A percentile compares a stretch with the other conserved stretches of the same genome.
phyloP scores from a whole-genome alignment of 23 red algal genomes.

The Gracilaria gracilis region DNA sequence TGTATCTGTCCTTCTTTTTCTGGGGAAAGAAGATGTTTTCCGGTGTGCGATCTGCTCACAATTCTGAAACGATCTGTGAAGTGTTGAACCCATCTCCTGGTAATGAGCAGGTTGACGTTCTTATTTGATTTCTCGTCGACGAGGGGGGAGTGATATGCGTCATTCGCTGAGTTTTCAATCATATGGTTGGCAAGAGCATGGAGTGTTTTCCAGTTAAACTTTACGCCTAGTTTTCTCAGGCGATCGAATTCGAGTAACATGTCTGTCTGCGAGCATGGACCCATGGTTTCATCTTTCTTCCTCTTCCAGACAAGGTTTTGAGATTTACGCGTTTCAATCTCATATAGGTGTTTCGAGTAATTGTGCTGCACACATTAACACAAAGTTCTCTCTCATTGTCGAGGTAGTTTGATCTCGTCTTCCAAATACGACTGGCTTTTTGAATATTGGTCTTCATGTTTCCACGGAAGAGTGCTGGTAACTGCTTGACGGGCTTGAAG shows the following conservation, averaged over 20 bases:
- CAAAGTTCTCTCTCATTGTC: not conserved
- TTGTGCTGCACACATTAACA: not conserved
- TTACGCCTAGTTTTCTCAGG: not conserved
- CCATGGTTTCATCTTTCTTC: not conserved
- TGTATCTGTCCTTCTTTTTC: no score
- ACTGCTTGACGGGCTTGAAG: not conserved
- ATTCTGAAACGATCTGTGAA: no score
- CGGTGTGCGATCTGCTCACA: no score
- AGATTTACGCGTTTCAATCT: not conserved
- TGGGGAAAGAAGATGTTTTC: no score
- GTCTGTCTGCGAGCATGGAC: not conserved
- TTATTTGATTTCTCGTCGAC: not conserved
- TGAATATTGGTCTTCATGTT: not conserved
- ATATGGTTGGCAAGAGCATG: slow-evolving; percentile 17
- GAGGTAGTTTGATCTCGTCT: not conserved
- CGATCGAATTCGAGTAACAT: not conserved
- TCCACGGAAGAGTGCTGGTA: not conserved
- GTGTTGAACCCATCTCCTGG: not conserved
- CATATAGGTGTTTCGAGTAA: not conserved
- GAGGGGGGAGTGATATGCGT: not conserved
- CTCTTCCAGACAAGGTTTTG: not conserved
- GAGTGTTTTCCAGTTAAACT: no score
- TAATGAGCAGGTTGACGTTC: not conserved
- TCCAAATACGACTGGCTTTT: not conserved
- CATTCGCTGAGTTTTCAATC: not conserved